These are phyloP conservation scores for Solanum virginianum DNA, from an alignment of 257 asterid genomes.

Conservation along the genomic window DNA sequence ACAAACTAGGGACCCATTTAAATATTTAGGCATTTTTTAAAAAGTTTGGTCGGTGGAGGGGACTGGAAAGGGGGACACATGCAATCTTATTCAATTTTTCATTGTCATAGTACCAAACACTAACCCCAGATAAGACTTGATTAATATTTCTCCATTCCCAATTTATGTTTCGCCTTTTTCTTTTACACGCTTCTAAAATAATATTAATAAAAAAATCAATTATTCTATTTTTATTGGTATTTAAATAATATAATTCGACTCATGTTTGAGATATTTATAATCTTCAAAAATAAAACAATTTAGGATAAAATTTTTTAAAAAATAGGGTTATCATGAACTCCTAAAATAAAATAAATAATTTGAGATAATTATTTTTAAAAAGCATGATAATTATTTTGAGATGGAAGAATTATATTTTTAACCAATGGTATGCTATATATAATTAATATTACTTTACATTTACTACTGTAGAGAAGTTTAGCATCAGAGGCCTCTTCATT, in stretches of 20 bases:
- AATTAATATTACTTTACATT: neutral
- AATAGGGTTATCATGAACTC: too few relatives aligned
- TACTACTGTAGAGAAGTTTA: too few relatives aligned
- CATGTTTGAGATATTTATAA: too few relatives aligned
- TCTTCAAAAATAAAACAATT: too few relatives aligned
- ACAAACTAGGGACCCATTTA: neutral
- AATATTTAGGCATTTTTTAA: neutral
- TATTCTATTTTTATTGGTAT: neutral
- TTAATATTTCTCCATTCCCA: neutral
- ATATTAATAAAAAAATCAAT: too few relatives aligned
- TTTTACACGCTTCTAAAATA: too few relatives aligned
- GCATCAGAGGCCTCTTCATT: too few relatives aligned
- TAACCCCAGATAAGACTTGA: neutral
- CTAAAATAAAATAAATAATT: neutral
- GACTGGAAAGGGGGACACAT: neutral
- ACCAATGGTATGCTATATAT: neutral
- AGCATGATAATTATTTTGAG: neutral
- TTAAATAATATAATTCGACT: neutral
- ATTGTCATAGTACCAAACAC: neutral
- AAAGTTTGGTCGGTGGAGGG: slow-evolving; percentile 19
- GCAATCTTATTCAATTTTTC: neutral
- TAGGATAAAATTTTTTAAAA: too few relatives aligned
- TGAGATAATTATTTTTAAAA: neutral
- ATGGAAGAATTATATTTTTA: neutral
- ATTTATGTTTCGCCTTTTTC: too few relatives aligned